These are phyloP conservation scores for Cyclotella kingstonii DNA, from an alignment of 108 stramenopile genomes.

Conservation along the genomic window DNA sequence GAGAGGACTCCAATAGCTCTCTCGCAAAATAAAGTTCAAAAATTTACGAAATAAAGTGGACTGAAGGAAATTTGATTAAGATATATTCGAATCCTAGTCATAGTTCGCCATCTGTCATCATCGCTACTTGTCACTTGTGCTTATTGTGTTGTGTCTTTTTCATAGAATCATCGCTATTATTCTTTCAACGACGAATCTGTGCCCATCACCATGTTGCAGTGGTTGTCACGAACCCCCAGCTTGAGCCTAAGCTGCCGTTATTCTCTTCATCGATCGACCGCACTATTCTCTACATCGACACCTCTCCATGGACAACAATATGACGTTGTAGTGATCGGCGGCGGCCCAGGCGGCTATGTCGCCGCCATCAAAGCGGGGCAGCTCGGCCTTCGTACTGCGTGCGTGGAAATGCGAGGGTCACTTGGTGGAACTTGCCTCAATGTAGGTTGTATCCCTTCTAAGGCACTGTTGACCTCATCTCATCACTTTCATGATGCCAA, in stretches of 20 bases:
- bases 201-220: too few species aligned
- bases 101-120: too few species aligned
- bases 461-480: slow-evolving; percentile 90
- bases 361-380: slow-evolving; percentile 99
- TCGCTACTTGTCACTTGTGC: too few species aligned
- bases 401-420: slow-evolving; percentile 96
- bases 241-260: background rate
- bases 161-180: too few species aligned
- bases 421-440: slow-evolving; percentile 97
- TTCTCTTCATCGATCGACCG: background rate
- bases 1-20: too few species aligned
- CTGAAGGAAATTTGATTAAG: too few species aligned
- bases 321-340: slow-evolving; percentile 69
- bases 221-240: background rate
- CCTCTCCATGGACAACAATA: slow-evolving; percentile 30
- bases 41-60: too few species aligned
- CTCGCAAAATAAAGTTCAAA: too few species aligned
- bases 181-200: too few species aligned
- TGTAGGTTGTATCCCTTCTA: slow-evolving; percentile 99
- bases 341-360: slow-evolving; percentile 99
- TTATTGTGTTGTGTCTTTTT: too few species aligned
- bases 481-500: slow-evolving; percentile 97
- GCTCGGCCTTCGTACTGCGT: slow-evolving; percentile 97
- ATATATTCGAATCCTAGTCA: too few species aligned
- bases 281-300: slow-evolving; percentile 31